These are phyloP conservation scores for Termitomyces sp. DNA, from an alignment of 768 basidiomycete species.

Conservation along the genomic window DNA sequence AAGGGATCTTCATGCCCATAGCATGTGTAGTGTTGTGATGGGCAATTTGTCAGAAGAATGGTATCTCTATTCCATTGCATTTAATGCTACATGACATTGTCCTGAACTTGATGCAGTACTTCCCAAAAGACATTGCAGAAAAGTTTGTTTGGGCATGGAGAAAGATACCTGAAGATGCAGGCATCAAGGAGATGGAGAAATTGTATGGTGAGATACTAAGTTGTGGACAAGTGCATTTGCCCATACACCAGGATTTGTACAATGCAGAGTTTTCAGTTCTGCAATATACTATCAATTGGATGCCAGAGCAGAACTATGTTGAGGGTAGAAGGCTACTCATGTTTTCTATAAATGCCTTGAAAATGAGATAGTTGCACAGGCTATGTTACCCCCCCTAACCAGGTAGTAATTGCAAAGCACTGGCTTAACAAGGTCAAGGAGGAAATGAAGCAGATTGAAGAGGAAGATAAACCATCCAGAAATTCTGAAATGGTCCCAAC, in stretches of 20 bases:
- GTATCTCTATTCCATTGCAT: slow-evolving; percentile 68
- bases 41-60: slow-evolving; percentile 73
- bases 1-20: slow-evolving; percentile 44
- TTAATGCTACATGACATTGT: slow-evolving; percentile 41
- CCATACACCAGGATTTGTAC: slow-evolving; percentile 54
- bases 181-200: slow-evolving; percentile 34
- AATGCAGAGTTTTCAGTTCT: slow-evolving; percentile 54
- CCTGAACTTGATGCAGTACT: slow-evolving; percentile 57
- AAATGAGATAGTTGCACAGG: slow-evolving; percentile 28
- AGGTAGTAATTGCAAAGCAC: slow-evolving; percentile 40
- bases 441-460: slow-evolving; percentile 37
- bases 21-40: slow-evolving; percentile 55
- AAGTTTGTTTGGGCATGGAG: slow-evolving; percentile 40
- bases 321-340: slow-evolving; percentile 33
- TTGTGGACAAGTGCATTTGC: slow-evolving; percentile 62
- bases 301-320: slow-evolving; percentile 51
- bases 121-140: slow-evolving; percentile 39
- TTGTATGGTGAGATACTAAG: slow-evolving; percentile 57
- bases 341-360: not conserved
- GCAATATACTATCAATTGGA: slow-evolving; percentile 66
- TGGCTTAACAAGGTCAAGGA: slow-evolving; percentile 51
- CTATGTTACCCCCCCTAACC: slow-evolving; percentile 52
- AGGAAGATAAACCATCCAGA: slow-evolving; percentile 20
- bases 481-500: slow-evolving; percentile 39
- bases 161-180: slow-evolving; percentile 32